Conservation (phyloP, 2,329 filamentous ascomycete genomes). For the Orbilia quercus region DNA sequence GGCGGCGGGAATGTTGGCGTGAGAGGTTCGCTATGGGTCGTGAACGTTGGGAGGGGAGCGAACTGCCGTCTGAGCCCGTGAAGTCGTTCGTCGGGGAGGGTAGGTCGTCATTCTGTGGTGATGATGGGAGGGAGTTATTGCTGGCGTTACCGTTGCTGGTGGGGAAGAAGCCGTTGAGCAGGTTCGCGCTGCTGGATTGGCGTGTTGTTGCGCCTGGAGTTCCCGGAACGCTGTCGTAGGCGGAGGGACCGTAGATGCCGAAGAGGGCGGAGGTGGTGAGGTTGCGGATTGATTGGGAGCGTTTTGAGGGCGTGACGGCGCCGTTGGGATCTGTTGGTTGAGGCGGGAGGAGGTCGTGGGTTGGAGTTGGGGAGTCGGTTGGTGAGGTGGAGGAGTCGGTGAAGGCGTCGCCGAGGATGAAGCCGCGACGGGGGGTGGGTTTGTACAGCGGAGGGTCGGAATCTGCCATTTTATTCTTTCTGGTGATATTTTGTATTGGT, state of each 20-base stretch:
- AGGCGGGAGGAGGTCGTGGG: constrained; percentile 59
- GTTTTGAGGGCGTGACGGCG: constrained; percentile 66
- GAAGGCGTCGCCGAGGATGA: constrained; percentile 52
- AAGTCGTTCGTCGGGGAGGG: constrained; percentile 29
- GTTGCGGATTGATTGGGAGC: constrained; percentile 83
- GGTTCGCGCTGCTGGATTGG: constrained; percentile 67
- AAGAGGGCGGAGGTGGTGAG: constrained; percentile 88
- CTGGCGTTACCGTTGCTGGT: constrained; percentile 62
- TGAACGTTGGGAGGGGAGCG: constrained; percentile 53
- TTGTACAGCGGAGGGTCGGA: constrained; percentile 44
- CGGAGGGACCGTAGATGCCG: constrained; percentile 83
- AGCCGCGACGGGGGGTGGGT: constrained; percentile 45
- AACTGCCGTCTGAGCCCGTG: constrained; percentile 17
- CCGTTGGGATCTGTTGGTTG: constrained; percentile 65
- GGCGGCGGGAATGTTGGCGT: constrained; percentile 32
- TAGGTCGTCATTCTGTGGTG: neutral
- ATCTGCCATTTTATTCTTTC: constrained; percentile 28
- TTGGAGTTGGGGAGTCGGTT: constrained; percentile 49
- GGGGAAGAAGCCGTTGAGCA: constrained; percentile 61
- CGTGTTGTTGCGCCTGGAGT: constrained; percentile 75
- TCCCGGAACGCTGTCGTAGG: constrained; percentile 67
- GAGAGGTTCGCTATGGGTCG: constrained; percentile 61
- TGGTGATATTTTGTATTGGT: neutral
- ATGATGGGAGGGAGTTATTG: constrained; percentile 17
- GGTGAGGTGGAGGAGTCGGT: constrained; percentile 46